A percentile compares a stretch with the other conserved stretches of the same genome.
Conservation (phyloP, 441 rosid species). For the Monsonia emarginata region DNA sequence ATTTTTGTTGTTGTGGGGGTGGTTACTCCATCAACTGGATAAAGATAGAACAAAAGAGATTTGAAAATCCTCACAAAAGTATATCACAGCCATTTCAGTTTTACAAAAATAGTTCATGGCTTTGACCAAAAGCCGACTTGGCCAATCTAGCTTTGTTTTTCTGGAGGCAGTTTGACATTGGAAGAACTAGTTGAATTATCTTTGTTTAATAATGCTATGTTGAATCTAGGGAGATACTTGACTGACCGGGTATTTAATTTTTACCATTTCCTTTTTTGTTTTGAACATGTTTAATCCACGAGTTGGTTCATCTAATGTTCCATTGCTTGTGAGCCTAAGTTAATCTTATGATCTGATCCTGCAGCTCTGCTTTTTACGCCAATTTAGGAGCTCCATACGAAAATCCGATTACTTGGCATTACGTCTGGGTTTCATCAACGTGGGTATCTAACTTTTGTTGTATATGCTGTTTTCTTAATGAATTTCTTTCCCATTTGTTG, state of each 20-base stretch:
- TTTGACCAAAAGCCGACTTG: neutral
- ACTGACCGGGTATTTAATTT: neutral
- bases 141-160: neutral
- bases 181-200: neutral
- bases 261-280: constrained; percentile 7
- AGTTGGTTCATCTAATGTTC: neutral
- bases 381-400: constrained; percentile 59
- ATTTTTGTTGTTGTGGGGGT: neutral
- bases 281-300: no score
- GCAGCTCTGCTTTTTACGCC: constrained; percentile 88
- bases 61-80: neutral
- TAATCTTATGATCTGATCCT: constrained; percentile 11
- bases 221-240: no score
- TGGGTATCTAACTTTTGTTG: constrained; percentile 33
- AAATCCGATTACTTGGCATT: constrained; percentile 84
- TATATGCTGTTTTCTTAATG: neutral
- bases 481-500: neutral
- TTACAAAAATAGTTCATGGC: neutral
- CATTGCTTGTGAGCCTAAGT: neutral
- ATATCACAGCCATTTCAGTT: no score
- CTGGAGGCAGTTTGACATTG: neutral
- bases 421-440: constrained; percentile 74
- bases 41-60: neutral
- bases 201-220: no score
- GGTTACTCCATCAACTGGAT: neutral